Evolutionary conservation across 352 stramenopile species (phyloP).

Genomic region (Elongisporangium anandrum): DNA sequence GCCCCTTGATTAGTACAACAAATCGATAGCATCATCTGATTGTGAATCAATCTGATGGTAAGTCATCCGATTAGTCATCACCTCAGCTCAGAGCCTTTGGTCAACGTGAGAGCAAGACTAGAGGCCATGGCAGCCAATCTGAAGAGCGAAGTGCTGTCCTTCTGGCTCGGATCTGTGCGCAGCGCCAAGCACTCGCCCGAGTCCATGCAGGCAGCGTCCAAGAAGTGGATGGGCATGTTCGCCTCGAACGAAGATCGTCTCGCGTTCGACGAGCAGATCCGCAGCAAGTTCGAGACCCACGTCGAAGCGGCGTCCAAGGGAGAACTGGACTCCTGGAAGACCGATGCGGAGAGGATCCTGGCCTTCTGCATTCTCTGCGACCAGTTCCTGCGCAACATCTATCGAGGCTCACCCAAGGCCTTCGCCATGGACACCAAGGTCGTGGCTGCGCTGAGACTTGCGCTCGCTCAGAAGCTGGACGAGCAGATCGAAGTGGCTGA

Average conservation of each 20-base stretch:
- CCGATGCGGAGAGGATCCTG: neutral
- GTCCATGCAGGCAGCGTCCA: neutral
- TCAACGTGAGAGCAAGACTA: too few relatives aligned
- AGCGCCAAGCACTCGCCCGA: neutral
- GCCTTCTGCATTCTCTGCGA: constrained; percentile 3
- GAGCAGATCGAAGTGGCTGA: neutral
- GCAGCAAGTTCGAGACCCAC: neutral
- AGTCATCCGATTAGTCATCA: too few relatives aligned
- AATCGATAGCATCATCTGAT: too few relatives aligned
- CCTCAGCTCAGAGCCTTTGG: too few relatives aligned
- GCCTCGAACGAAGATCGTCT: neutral
- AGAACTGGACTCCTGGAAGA: neutral
- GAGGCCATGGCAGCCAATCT: neutral
- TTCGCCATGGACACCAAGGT: constrained; percentile 1
- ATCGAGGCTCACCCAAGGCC: neutral
- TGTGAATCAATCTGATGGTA: too few relatives aligned
- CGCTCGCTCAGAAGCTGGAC: neutral
- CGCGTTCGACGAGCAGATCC: constrained; percentile 1
- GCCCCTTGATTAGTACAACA: too few relatives aligned
- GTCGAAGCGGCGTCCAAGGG: neutral
- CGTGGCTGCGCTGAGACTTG: neutral
- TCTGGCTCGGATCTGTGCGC: constrained; percentile 1
- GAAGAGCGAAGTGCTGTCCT: neutral
- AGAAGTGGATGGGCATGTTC: constrained; percentile 1
- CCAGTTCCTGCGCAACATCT: neutral